Base-by-base conservation (phyloP, 148 eudicot species). In the Tetragonia tetragonoides region DNA sequence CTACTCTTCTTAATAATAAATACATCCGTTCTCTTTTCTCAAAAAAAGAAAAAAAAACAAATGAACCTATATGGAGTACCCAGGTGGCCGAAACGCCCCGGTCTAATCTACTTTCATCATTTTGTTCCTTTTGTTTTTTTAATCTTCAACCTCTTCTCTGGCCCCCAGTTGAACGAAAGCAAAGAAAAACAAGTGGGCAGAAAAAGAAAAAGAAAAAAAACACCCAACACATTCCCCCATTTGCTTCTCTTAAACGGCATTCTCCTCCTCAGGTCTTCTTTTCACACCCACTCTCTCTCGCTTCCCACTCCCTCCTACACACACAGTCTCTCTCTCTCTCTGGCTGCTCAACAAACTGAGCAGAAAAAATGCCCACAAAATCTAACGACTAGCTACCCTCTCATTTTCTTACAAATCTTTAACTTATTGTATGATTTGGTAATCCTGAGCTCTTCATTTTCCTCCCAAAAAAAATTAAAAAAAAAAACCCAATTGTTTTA, bases 171-270 rank as follows among this genome's bases (percentile, higher is more conserved):
- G 14, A 47, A n/a, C 66, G 41, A 73, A 73, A 73, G 61, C 68
- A 59, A 24, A 10, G 60, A 77, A 54, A 40, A 49, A 46, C 5
- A 10, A 46, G 44, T 28, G 34, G 34, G 21, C 61, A 46, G 57
- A 47, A 68, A 66, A n/a, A 49, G 49, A 53, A 46, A 44, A 60
- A 66, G 14, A 37, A 24, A 49, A 51, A 44, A 46, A 60, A 57
- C 56, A 54, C 1, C 56, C 61, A 11, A 60, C 79, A 59, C 74
- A 60, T 28, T 73, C 81, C 68, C 83, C 73, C 80, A 79, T 70
- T 85, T 80, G 77, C 86, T 85, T 85, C 84, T 66, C 80, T 37
- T 53, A 70, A 78, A 85, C 88, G 88, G 86, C 86, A 85, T 83
- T 83, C 80, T 77, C 70, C 34, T 80, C 64, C 49, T 53, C 69